Evolutionary conservation across 805 yeast genomes (phyloP), one percentile per base, ranked within the genome.

Genomic region (Metschnikowia picachoensis): DNA sequence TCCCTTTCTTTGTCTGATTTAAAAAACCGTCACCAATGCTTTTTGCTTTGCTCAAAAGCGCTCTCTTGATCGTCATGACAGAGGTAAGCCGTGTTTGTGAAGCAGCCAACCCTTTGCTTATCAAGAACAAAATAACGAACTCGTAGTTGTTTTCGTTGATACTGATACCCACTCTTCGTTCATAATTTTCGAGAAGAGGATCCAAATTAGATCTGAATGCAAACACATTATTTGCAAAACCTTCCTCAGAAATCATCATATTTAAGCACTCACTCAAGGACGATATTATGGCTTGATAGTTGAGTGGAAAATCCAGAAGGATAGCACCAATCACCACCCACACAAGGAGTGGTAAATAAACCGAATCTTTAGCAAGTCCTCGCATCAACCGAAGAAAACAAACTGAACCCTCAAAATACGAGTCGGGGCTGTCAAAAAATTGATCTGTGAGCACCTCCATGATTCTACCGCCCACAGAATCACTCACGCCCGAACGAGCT

Each of bases 401-500:
- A 43, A 78, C 72, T 15, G 74, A 42, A 0, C 72, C 55, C 47
- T 74, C 68, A 1, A 76, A 65, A 31, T 64, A 54, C 34, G 65
- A 59, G 6, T 72, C 74, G 34, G 61, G 39, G 15, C 35, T 35
- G 29, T 46, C 45, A 30, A 43, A 44, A 38, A 47, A 30, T 37
- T 57, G 51, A 33, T 62, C 44, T 7, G 64, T 51, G 51, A 64
- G 56, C 41, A 66, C 33, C 43, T 60, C 61, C 47, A 66, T 51
- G 9, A 65, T 53, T 32, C 64, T 57, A 6, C 70, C 64, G 1
- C 68, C 70, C 0, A 78, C 53, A 69, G 72, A 68, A 55, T 83
- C 87, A 41, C 79, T 78, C 25, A 85, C 77, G 27, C 88, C 89
- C 11, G 72, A 65, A 49, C 78, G 78, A 0, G 87, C 76, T 37